These are phyloP conservation scores for Corylus americana DNA, from an alignment of 306 rosid genomes.

Conservation along the genomic window DNA sequence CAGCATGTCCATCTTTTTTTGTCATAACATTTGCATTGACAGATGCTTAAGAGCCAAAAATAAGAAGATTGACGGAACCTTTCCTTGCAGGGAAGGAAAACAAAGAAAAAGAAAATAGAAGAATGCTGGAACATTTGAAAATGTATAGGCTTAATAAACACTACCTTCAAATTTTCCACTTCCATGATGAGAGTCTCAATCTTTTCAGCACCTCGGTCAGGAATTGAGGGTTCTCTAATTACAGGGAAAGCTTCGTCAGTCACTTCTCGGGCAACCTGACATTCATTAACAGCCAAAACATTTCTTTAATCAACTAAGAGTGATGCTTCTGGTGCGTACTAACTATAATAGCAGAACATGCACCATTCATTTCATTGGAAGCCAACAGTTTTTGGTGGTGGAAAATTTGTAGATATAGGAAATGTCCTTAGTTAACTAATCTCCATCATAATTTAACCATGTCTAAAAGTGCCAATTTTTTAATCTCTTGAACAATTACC, in stretches of 20 bases:
- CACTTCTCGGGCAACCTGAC: constrained; percentile 39
- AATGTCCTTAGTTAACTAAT: background rate
- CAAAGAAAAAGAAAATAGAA: background rate
- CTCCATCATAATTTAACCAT: background rate
- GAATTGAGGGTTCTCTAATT: constrained; percentile 42
- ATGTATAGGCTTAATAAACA: constrained; percentile 19
- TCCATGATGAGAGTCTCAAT: constrained; percentile 55
- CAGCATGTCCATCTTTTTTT: constrained; percentile 1
- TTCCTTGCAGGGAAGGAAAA: background rate
- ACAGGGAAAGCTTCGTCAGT: constrained; percentile 43
- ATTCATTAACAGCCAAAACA: constrained; percentile 44
- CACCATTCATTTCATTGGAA: background rate
- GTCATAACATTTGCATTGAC: constrained; percentile 2
- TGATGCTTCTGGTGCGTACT: constrained; percentile 17
- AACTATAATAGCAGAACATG: constrained; percentile 5
- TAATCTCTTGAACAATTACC: background rate
- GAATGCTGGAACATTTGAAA: background rate
- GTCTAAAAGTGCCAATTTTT: background rate
- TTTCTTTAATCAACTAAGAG: constrained; percentile 34
- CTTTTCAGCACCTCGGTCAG: constrained; percentile 36
- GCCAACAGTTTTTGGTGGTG: background rate
- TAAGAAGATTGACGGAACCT: constrained; percentile 7
- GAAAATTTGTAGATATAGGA: background rate
- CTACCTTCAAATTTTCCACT: constrained; percentile 63
- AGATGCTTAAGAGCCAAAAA: constrained; percentile 11